Percentiles rank a stretch among this genome's conserved stretches.
Conservation (phyloP, 2,329 filamentous ascomycete species). For the Neobulgaria alba region DNA sequence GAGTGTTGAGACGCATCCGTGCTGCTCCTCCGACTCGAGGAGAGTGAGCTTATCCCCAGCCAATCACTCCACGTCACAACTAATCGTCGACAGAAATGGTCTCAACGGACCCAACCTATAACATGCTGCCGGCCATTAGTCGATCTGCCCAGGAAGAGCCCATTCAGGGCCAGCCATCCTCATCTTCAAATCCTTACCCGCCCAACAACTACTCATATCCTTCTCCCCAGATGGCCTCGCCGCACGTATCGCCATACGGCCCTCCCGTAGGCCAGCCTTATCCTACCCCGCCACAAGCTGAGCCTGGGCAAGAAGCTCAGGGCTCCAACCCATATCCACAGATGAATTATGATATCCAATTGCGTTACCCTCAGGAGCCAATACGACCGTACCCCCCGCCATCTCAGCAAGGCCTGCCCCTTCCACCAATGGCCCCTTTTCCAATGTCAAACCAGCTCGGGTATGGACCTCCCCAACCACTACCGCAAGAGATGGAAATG, state of each 20-base stretch:
- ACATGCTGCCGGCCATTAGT: conserved; percentile 2
- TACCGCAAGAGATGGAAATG: conserved; percentile 11
- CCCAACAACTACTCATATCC: not conserved
- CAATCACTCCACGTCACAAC: conserved; percentile 13
- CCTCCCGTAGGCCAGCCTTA: conserved; percentile 6
- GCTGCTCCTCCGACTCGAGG: conserved; percentile 4
- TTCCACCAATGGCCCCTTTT: conserved; percentile 16
- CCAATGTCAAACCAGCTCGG: not conserved
- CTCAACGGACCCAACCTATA: conserved; percentile 7
- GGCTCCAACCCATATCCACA: conserved; percentile 16
- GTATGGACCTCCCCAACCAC: not conserved
- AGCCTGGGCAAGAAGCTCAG: conserved; percentile 12
- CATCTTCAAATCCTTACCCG: not conserved
- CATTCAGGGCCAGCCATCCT: not conserved
- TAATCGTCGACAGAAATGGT: conserved; percentile 10
- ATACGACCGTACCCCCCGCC: conserved; percentile 11
- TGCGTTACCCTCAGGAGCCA: conserved; percentile 17
- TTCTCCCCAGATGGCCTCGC: conserved; percentile 1
- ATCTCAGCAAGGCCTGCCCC: conserved; percentile 4
- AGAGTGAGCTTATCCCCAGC: conserved; percentile 15
- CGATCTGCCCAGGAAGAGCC: not conserved
- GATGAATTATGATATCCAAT: conserved; percentile 20
- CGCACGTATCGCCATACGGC: conserved; percentile 13
- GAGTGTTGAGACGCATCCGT: not conserved
- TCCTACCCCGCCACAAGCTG: conserved; percentile 1